Evolutionary conservation across 805 yeast genomes (phyloP), one percentile per base, ranked within the genome.

Genomic region (Candida lessepsii): DNA sequence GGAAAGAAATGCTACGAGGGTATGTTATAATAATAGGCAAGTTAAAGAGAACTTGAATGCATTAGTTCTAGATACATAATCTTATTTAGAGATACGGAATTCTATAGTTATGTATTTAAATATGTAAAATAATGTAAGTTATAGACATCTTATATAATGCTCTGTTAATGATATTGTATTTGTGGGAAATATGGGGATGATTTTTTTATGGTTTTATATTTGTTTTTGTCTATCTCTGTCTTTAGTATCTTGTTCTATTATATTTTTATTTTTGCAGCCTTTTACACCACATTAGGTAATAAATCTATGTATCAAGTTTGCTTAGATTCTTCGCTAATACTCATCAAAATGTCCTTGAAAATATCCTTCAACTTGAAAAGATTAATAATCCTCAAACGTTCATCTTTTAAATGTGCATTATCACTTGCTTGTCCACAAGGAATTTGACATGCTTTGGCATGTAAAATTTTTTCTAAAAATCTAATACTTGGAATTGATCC

Each of bases 361-460:
- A 91, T 81, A 21, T 70, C 72, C 43, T 89, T 76, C 45, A 91
- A 75, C 44, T 83, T 86, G 53, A 81, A 79, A 53, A 90, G 70
- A 55, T 91, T 91, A 27, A 81, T 68, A 17, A 91, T 78, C 41
- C 98, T 68, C 34, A 91, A 60, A 47, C 93, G 76, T 62, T 91
- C 99, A 56, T 93, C 84, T 54, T 83, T 80, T 52, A 91, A 73
- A 67, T 91, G 99, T 1, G 97, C 98, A 54, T 88, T 87, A 59
- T 93, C 98, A 30, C 93, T 80, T 1, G 91, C 77, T 65, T 91
- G 99, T 0, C 98, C 99, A 56, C 97, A 88, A 2, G 99, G 98
- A 24, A 93, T 77, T 60, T 93, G 98, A 0, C 91, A 95, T 1
- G 96, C 98, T 18, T 87, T 86, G 3, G 98, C 96, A 38, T 73